Conservation (phyloP, 2,329 filamentous ascomycete species). For the Aspergillus quadricinctus region DNA sequence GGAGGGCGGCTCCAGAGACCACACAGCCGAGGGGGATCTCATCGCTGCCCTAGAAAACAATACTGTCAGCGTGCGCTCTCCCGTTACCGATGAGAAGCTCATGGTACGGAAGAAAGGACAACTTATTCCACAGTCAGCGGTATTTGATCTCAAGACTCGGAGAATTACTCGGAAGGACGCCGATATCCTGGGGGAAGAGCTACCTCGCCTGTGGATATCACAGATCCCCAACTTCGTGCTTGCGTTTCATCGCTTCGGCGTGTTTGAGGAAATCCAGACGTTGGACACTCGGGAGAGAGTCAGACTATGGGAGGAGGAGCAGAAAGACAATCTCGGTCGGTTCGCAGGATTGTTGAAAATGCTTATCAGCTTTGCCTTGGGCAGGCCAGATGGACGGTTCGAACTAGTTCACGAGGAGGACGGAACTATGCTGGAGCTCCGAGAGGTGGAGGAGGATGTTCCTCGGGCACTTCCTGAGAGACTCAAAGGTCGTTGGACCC, state of each 20-base stretch:
- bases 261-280: slow-evolving; percentile 43
- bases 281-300: slow-evolving; percentile 35
- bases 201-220: slow-evolving; percentile 47
- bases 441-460: background rate
- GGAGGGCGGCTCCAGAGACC: background rate
- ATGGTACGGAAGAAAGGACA: slow-evolving; percentile 18
- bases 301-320: slow-evolving; percentile 40
- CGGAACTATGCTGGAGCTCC: slow-evolving; percentile 30
- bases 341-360: slow-evolving; percentile 17
- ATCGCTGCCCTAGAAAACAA: slow-evolving; percentile 1
- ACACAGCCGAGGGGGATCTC: slow-evolving; percentile 1
- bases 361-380: slow-evolving; percentile 19
- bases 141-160: slow-evolving; percentile 53
- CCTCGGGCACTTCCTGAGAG: background rate
- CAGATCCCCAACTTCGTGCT: slow-evolving; percentile 51
- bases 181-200: slow-evolving; percentile 37
- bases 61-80: background rate
- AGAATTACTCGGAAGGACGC: slow-evolving; percentile 29
- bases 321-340: slow-evolving; percentile 21
- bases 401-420: slow-evolving; percentile 23
- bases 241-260: slow-evolving; percentile 44
- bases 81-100: slow-evolving; percentile 5
- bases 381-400: slow-evolving; percentile 13
- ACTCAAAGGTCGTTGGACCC: background rate
- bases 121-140: slow-evolving; percentile 38